Evolutionary conservation across 1,284 basidiomycete species (phyloP).

Genomic region (Irpex sp.): DNA sequence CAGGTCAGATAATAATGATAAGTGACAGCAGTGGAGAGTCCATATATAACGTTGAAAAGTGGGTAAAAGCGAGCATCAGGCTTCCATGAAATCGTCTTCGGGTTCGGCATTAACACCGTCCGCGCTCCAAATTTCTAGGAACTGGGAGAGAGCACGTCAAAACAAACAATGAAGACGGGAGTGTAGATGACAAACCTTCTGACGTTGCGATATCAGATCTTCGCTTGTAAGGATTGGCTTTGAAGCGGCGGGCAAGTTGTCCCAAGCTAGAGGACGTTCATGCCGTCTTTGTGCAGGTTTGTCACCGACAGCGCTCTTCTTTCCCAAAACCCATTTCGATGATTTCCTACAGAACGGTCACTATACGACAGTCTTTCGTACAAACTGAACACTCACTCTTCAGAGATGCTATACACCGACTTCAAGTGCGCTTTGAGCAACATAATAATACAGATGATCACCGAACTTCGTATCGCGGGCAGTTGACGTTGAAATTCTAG

Average conservation of each 20-base stretch:
- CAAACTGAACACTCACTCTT: conserved; percentile 58
- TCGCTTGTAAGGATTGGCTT: conserved; percentile 50
- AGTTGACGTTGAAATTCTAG: conserved; percentile 28
- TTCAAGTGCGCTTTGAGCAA: conserved; percentile 83
- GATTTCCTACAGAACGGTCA: conserved; percentile 64
- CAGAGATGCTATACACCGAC: conserved; percentile 72
- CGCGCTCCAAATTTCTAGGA: conserved; percentile 75
- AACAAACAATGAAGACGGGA: background rate
- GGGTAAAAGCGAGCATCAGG: background rate
- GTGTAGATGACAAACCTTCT: conserved; percentile 37
- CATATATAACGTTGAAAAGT: background rate
- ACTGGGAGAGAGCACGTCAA: conserved; percentile 34
- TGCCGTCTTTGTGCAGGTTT: conserved; percentile 64
- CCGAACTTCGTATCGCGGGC: conserved; percentile 54
- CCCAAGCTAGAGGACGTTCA: conserved; percentile 63
- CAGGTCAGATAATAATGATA: background rate
- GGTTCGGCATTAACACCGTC: conserved; percentile 73
- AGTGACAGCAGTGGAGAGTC: background rate
- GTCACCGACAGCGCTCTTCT: conserved; percentile 83
- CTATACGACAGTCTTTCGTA: background rate
- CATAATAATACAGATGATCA: conserved; percentile 77
- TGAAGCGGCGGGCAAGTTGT: conserved; percentile 61
- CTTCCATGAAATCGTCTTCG: conserved; percentile 35
- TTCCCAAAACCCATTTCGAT: conserved; percentile 74
- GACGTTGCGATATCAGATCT: conserved; percentile 54